Base-by-base conservation (phyloP, 345 rosid species). In the Lumnitzera littorea region DNA sequence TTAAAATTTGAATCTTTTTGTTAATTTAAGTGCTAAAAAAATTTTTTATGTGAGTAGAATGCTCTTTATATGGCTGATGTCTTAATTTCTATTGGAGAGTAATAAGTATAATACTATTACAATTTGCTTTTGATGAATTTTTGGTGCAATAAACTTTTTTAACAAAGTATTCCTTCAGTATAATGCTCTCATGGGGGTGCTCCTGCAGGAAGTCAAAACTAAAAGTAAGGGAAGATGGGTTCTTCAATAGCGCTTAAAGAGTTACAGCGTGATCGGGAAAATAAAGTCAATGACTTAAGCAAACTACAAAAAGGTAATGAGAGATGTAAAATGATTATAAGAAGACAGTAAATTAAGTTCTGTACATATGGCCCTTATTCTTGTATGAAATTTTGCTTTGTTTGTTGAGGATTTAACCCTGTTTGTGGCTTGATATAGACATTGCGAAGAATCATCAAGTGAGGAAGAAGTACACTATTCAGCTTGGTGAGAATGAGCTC, bases 401-500 rank as follows among this genome's bases (percentile, higher is more conserved):
- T 3, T 53, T 61, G 16, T 25, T 12, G 17, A 10, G 49, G 62
- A 46, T 58, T 49, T 49, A 23, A 9, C 15, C 27, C 20, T 46
- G 5, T 43, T 41, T 58, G 8, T 24, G 29, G 27, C 13, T 46
- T 48, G 27, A 12, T 24, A 24, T 80, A 92, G 97, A 92, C 72
- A 81, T 89, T 24, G 89, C 87, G 13, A 87, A 83, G 79, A 84
- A 84, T 76, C 96, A 92, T 56, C 98, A 92, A 78, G 82, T 90
- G 53, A 80, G 94, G 72, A 92, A 92, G 80, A 89, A 85, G 81
- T 89, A 92, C 76, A 89, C 96, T 14, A 84, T 92, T 59, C 96
- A 89, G 78, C 91, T 92, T 2, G 97, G 97, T 13, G 97, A 92
- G 79, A 92, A 92, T 67, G 98, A 89, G 80, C 94, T 92, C 41